Evolutionary conservation across 1,284 basidiomycete genomes (phyloP), one percentile per base, ranked within the genome.

Genomic region (Cerioporus squamosus): DNA sequence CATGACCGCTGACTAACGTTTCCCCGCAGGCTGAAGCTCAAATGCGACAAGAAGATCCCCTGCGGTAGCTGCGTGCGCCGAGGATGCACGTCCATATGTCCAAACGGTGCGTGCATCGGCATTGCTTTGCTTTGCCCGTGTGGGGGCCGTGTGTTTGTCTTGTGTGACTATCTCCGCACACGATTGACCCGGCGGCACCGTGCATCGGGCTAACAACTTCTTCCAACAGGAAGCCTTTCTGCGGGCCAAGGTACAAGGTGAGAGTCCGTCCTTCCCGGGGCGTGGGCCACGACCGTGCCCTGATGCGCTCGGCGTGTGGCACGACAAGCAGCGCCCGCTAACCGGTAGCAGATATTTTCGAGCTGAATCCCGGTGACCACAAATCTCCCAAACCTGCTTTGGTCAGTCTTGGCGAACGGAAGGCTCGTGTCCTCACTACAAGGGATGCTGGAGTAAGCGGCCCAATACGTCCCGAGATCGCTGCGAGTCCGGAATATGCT

Each of bases 31-130:
- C 75, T 91, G 48, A 90, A 91, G 70, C 73, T 91, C 49, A 91
- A 90, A 72, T 91, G 89, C 69, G 88, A 90, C 74, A 90, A 89
- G 73, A 87, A 81, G 14, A 81, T 90, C 2, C 89, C 89, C 3
- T 91, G 89, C 65, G 83, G 86, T 18, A 90, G 87, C 68, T 88
- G 88, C 69, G 88, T 85, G 67, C 81, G 88, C 42, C 78, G 89
- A 63, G 88, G 88, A 22, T 91, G 89, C 68, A 83, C 86, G 3
- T 83, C 85, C 12, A 89, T 91, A 59, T 91, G 90, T 73, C 88
- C 89, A 2, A 89, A 90, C 66, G 89, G 88, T 71, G 49, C 45
- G 70, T 54, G 47, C 18, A 36, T 42, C 17, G n/a, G n/a, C n/a
- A n/a, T n/a, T n/a, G 40, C 22, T 33, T 53, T 40, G 1, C 14